Conservation (phyloP, 2,329 filamentous ascomycete genomes). For the Talaromyces sp. region DNA sequence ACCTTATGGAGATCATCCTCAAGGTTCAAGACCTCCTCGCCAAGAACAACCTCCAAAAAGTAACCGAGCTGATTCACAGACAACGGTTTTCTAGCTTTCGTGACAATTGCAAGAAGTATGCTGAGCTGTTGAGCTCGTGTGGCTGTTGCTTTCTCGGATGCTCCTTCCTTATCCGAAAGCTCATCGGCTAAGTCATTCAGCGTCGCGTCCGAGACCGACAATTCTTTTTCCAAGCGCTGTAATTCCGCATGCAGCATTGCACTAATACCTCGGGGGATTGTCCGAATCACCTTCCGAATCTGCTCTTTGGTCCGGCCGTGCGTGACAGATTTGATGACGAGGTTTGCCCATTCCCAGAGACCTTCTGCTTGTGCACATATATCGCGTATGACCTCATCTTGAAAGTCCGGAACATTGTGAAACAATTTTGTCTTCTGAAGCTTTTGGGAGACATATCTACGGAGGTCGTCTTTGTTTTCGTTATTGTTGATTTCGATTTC, state of each 20-base stretch:
- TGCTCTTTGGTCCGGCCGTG: background rate
- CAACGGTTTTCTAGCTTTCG: background rate
- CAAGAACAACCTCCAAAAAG: background rate
- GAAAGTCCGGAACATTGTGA: background rate
- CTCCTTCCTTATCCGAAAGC: background rate
- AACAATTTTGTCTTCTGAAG: background rate
- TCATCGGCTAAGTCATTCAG: background rate
- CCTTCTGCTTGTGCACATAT: background rate
- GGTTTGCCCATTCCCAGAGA: background rate
- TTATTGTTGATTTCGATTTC: background rate
- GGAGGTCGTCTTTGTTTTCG: background rate
- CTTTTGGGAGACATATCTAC: background rate
- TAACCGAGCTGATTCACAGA: background rate
- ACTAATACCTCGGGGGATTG: background rate
- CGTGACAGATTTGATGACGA: background rate
- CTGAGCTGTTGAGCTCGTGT: background rate
- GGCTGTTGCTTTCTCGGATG: background rate
- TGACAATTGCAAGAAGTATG: background rate
- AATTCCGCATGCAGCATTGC: background rate
- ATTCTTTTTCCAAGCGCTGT: background rate
- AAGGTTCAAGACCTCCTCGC: background rate
- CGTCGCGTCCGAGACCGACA: background rate
- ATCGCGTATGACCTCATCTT: background rate
- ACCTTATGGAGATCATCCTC: background rate
- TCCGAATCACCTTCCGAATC: background rate